Conservation (phyloP, 2,329 filamentous ascomycete genomes). For the Exophiala bonariae region DNA sequence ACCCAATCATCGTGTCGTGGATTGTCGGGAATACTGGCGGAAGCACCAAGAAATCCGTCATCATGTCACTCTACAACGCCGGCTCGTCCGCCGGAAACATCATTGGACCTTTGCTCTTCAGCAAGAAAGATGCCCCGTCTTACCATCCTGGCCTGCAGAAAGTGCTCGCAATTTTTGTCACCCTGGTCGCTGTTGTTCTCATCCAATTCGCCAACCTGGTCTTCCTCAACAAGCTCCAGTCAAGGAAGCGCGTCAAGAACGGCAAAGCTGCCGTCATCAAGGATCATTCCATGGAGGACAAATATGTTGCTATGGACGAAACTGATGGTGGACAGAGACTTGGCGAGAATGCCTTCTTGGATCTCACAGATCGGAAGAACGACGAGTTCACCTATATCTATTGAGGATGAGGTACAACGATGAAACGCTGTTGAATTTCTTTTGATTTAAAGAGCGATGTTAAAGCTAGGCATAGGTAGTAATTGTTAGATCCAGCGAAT, state of each 20-base stretch:
- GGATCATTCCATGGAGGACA: slow-evolving; percentile 61
- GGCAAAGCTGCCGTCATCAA: slow-evolving; percentile 62
- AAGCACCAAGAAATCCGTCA: slow-evolving; percentile 65
- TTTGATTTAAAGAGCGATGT: no score
- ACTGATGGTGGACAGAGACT: slow-evolving; percentile 31
- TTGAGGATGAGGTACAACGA: slow-evolving; percentile 3
- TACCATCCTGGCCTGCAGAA: slow-evolving; percentile 60
- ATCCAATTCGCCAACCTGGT: slow-evolving; percentile 58
- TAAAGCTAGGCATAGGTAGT: no score
- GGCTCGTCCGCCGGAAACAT: slow-evolving; percentile 66
- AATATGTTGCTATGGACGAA: slow-evolving; percentile 40
- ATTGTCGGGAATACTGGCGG: slow-evolving; percentile 69
- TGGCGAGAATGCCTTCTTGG: slow-evolving; percentile 44
- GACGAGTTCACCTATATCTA: slow-evolving; percentile 57
- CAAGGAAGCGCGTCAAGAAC: slow-evolving; percentile 54
- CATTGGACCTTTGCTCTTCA: slow-evolving; percentile 65
- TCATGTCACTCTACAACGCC: slow-evolving; percentile 65
- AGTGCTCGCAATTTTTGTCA: slow-evolving; percentile 56
- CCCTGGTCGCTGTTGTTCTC: slow-evolving; percentile 53
- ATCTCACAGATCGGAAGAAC: slow-evolving; percentile 66
- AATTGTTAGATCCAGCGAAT: no score
- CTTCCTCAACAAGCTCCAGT: slow-evolving; percentile 59
- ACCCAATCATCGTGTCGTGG: slow-evolving; percentile 67
- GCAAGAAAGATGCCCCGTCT: slow-evolving; percentile 55
- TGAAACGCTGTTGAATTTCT: no score